Evolutionary conservation across 768 basidiomycete genomes (phyloP).

Genomic region (Suillus bovinus): DNA sequence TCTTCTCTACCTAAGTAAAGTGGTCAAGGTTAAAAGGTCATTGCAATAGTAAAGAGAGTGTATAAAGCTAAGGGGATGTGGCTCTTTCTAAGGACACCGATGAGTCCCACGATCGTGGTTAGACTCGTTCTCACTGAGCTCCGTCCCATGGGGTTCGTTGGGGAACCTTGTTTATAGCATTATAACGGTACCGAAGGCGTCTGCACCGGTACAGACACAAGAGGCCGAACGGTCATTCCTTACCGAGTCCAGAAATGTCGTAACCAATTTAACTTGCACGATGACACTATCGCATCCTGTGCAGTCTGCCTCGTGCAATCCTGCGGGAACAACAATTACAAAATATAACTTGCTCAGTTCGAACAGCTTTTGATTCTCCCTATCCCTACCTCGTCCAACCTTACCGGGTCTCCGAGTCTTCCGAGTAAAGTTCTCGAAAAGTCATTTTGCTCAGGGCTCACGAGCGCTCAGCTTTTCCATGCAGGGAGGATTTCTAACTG

Average conservation of each 20-base stretch:
- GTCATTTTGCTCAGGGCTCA: not conserved
- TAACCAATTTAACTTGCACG: not conserved
- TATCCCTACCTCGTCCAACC: not conserved
- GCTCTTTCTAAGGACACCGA: not conserved
- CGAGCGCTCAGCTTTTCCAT: not conserved
- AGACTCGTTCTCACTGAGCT: not conserved
- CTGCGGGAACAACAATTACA: constrained; percentile 5
- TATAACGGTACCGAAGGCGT: constrained; percentile 1
- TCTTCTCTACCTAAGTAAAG: too few relatives aligned
- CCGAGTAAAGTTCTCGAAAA: not conserved
- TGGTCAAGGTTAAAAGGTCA: too few relatives aligned
- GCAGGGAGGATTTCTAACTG: not conserved
- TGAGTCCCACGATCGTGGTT: not conserved
- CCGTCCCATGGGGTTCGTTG: not conserved
- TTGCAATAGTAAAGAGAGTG: not conserved
- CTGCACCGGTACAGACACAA: not conserved
- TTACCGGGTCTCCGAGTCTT: not conserved
- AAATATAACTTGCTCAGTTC: not conserved
- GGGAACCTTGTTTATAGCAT: too few relatives aligned
- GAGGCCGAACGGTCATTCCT: constrained; percentile 5
- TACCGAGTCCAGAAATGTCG: constrained; percentile 1
- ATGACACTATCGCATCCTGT: not conserved
- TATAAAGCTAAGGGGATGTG: not conserved
- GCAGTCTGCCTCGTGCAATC: constrained; percentile 3
- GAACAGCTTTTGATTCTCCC: not conserved